Conservation (phyloP, 1,284 basidiomycete genomes). For the Acaromyces ingoldii region DNA sequence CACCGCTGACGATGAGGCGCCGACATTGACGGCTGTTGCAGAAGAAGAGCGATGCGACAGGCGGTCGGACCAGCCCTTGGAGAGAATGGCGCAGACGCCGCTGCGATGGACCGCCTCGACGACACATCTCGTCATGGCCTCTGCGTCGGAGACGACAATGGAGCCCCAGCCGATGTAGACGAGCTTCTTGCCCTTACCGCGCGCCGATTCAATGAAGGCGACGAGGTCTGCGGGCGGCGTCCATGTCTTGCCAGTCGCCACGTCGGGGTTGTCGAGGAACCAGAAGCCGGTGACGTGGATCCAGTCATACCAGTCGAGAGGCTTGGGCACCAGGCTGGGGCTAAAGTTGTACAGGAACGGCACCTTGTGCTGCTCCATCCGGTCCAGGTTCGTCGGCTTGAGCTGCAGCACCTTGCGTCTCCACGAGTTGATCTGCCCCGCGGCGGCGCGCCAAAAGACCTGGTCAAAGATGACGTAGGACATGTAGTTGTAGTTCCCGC, state of each 20-base stretch:
- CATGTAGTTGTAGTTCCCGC: slow-evolving; percentile 97
- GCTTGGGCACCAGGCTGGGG: slow-evolving; percentile 66
- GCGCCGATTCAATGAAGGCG: slow-evolving; percentile 74
- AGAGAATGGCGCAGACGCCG: slow-evolving; percentile 83
- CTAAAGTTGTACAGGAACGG: slow-evolving; percentile 98
- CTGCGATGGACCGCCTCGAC: slow-evolving; percentile 75
- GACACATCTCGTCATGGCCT: slow-evolving; percentile 81
- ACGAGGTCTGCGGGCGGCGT: slow-evolving; percentile 72
- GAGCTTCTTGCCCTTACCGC: slow-evolving; percentile 71
- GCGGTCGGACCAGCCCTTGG: slow-evolving; percentile 96
- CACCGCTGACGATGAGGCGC: not conserved
- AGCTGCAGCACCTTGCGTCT: slow-evolving; percentile 72
- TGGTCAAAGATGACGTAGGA: slow-evolving; percentile 93
- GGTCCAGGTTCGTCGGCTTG: slow-evolving; percentile 76
- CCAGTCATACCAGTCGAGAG: slow-evolving; percentile 90
- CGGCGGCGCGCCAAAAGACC: slow-evolving; percentile 88
- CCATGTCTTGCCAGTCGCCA: slow-evolving; percentile 73
- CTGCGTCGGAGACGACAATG: slow-evolving; percentile 91
- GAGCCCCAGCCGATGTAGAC: slow-evolving; percentile 99
- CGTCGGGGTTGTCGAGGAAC: slow-evolving; percentile 65
- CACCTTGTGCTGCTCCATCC: slow-evolving; percentile 90
- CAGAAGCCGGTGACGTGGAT: slow-evolving; percentile 73
- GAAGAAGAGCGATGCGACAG: slow-evolving; percentile 44
- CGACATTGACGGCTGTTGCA: no score
- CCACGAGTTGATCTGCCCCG: slow-evolving; percentile 90